These are phyloP conservation scores for Seiridium unicorne DNA, from an alignment of 2,329 filamentous ascomycete genomes.

Conservation along the genomic window DNA sequence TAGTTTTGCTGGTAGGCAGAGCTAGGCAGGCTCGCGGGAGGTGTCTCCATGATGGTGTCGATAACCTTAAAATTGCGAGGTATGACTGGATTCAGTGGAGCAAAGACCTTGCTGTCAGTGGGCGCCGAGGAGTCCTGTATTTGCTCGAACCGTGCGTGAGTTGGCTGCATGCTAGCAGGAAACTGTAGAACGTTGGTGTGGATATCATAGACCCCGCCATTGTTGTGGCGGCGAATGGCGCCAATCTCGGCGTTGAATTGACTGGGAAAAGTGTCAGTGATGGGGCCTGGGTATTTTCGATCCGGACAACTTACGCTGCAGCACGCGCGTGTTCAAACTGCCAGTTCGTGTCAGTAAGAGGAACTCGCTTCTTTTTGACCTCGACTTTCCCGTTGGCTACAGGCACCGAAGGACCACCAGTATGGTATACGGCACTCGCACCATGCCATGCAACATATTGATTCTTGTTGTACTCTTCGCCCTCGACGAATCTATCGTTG, in stretches of 20 bases:
- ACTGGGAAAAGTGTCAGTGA: constrained; percentile 44
- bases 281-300: too few species aligned
- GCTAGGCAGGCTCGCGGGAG: constrained; percentile 43
- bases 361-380: constrained; percentile 79
- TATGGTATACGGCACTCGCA: constrained; percentile 93
- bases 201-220: constrained; percentile 82
- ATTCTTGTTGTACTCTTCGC: constrained; percentile 95
- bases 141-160: constrained; percentile 78
- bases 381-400: constrained; percentile 74
- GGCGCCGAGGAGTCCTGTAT: constrained; percentile 37
- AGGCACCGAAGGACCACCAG: constrained; percentile 73
- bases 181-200: constrained; percentile 93
- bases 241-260: constrained; percentile 79
- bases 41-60: constrained; percentile 54
- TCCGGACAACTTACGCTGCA: constrained; percentile 64
- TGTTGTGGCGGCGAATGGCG: constrained; percentile 65
- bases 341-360: constrained; percentile 94
- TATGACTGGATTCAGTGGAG: constrained; percentile 46
- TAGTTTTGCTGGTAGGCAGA: constrained; percentile 40
- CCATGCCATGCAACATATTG: constrained; percentile 99
- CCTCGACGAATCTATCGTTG: constrained; percentile 73
- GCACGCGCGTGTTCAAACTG: constrained; percentile 91
- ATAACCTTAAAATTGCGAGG: constrained; percentile 55
- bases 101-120: constrained; percentile 36
- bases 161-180: constrained; percentile 85